Evolutionary conservation across 805 yeast species (phyloP).

Genomic region (Metschnikowia cerradonensis): DNA sequence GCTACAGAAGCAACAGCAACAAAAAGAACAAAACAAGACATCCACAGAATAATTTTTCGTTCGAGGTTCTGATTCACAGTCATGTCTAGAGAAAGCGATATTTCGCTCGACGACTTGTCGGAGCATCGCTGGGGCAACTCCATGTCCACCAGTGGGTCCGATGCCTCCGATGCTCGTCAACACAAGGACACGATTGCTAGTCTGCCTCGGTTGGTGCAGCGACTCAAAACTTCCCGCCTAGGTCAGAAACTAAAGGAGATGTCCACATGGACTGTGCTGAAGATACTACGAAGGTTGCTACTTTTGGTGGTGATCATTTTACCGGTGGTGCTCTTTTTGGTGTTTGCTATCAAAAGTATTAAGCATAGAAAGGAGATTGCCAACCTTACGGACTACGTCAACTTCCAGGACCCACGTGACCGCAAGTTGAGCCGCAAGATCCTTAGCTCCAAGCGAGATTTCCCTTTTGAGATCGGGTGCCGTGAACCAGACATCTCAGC

Average conservation of each 20-base stretch:
- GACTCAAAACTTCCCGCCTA: background rate
- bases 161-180: background rate
- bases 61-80: background rate
- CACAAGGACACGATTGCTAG: background rate
- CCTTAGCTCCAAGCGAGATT: conserved; percentile 22
- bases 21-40: too few species aligned
- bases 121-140: background rate
- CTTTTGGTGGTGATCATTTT: background rate
- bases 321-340: background rate
- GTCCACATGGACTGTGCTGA: background rate
- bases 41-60: background rate
- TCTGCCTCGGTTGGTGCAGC: background rate
- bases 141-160: background rate
- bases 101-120: background rate
- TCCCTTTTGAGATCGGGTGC: conserved; percentile 57
- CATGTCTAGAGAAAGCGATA: background rate
- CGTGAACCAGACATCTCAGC: conserved; percentile 35
- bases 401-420: conserved; percentile 8
- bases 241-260: conserved; percentile 6
- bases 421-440: conserved; percentile 13
- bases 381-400: conserved; percentile 8
- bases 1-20: background rate
- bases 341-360: background rate
- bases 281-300: conserved; percentile 1
- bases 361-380: background rate